phyloP scores from a whole-genome alignment of 495 filamentous ascomycete genomes.

The Daldinia decipiens region DNA sequence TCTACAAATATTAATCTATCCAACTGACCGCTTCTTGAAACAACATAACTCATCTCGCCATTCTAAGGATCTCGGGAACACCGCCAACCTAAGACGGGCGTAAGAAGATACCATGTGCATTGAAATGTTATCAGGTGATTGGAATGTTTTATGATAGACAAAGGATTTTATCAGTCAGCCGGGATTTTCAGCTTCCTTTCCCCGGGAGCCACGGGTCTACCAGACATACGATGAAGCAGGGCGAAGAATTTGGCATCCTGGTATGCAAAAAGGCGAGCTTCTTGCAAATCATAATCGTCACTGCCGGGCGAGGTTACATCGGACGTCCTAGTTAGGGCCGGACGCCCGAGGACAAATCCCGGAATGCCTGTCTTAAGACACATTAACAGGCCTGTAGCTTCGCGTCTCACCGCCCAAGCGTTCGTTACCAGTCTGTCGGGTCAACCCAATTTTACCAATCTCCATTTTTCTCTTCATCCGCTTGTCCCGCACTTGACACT shows the following conservation, averaged over 20 bases:
- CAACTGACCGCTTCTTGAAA: constrained; percentile 35
- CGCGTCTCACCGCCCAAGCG: constrained; percentile 33
- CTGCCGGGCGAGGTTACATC: constrained; percentile 39
- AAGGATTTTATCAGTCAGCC: constrained; percentile 17
- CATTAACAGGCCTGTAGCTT: constrained; percentile 23
- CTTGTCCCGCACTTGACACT: constrained; percentile 20
- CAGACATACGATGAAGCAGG: constrained; percentile 15
- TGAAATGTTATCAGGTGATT: constrained; percentile 32
- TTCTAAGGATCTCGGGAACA: neutral
- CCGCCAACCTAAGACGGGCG: constrained; percentile 11
- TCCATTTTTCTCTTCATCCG: constrained; percentile 33
- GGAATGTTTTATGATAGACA: constrained; percentile 9
- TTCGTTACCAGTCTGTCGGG: constrained; percentile 45
- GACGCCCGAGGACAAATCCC: constrained; percentile 35
- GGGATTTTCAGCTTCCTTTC: constrained; percentile 19
- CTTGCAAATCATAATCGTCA: constrained; percentile 40
- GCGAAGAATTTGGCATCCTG: constrained; percentile 1
- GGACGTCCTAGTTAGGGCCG: constrained; percentile 32
- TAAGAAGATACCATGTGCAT: constrained; percentile 31
- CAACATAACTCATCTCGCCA: constrained; percentile 6
- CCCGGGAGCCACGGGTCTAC: constrained; percentile 7
- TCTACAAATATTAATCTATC: constrained; percentile 2
- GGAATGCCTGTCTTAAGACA: constrained; percentile 22
- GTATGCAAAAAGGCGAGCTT: constrained; percentile 12
- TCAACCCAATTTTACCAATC: constrained; percentile 28